Percentiles rank a stretch among this genome's conserved stretches.
Conservation (phyloP, 2,329 filamentous ascomycete genomes). For the Elsinoe fawcettii region DNA sequence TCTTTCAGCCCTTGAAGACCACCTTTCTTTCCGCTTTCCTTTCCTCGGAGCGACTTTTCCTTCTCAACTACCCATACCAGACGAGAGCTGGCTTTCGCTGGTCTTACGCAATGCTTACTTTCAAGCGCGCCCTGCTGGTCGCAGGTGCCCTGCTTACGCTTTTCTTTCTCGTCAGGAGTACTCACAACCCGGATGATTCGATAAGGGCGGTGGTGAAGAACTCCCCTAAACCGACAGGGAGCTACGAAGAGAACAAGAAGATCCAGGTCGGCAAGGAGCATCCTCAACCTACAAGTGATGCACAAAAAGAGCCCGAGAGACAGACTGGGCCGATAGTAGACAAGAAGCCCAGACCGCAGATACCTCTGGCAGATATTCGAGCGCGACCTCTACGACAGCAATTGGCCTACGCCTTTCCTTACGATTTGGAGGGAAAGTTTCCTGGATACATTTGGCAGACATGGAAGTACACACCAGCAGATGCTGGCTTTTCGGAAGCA, state of each 20-base stretch:
- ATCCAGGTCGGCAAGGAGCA: slow-evolving; percentile 20
- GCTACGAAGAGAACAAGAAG: slow-evolving; percentile 30
- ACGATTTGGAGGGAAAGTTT: slow-evolving; percentile 80
- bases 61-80: not conserved
- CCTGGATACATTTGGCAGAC: slow-evolving; percentile 99
- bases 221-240: slow-evolving; percentile 32
- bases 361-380: slow-evolving; percentile 61
- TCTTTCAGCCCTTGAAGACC: not conserved
- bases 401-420: slow-evolving; percentile 87
- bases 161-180: slow-evolving; percentile 60
- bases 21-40: not conserved
- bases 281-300: slow-evolving; percentile 20
- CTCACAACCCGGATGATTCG: slow-evolving; percentile 38
- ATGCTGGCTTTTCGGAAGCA: slow-evolving; percentile 61
- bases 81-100: slow-evolving; percentile 15
- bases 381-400: slow-evolving; percentile 68
- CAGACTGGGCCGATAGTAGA: slow-evolving; percentile 17
- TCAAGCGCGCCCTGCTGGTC: slow-evolving; percentile 64
- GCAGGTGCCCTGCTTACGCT: slow-evolving; percentile 62
- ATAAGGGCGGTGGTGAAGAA: slow-evolving; percentile 23
- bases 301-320: slow-evolving; percentile 18
- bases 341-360: slow-evolving; percentile 47
- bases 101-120: slow-evolving; percentile 59
- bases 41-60: not conserved
- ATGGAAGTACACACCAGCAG: slow-evolving; percentile 80